Evolutionary conservation across 148 eudicot species (phyloP), one percentile per base, ranked within the genome.

Genomic region (Rheum nobile): DNA sequence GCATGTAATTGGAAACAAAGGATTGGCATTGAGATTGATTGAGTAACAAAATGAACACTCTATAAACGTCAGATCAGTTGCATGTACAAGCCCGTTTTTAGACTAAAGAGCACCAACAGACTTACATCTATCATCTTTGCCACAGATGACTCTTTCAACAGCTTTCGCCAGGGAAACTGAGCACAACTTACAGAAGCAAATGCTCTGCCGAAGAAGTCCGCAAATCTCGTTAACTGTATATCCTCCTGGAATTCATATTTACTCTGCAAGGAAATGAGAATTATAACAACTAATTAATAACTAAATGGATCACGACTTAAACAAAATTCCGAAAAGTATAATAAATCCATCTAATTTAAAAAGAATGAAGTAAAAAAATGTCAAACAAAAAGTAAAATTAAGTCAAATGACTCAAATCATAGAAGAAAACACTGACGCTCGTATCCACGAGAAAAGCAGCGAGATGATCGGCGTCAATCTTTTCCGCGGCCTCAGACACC

Each of bases 131-230:
- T 83, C 78, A 86, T 82, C 57, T 89, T 85, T 8, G 76, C 79
- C 65, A 86, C 75, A 21, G 86, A n/a, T 26, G 92, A 88, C 77
- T 88, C 92, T 74, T 79, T 83, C 72, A 88, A 82, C 82, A 81
- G 74, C 78, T 88, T 86, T 42, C 74, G 54, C 92, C 92, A 86
- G 0, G 90, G 90, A 59, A 88, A 88, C 57, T 86, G 90, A 31
- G 90, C 75, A 1, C 86, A 87, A 44, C 82, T 75, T 41, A 86
- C 87, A 0, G 79, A 77, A 26, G 86, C 78, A 75, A 88, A 88
- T 9, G 86, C 85, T 43, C 88, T 80, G 8, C 90, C 85, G 41
- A 86, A 86, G 79, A 86, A 88, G 75, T 88, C 90, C 0, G 87
- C 92, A 73, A 88, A 85, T 72, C 84, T 75, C 90, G 83, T 83